Evolutionary conservation across 352 stramenopile species (phyloP), one percentile per base, ranked within the genome.

Genomic region (Plasmopara viticola): DNA sequence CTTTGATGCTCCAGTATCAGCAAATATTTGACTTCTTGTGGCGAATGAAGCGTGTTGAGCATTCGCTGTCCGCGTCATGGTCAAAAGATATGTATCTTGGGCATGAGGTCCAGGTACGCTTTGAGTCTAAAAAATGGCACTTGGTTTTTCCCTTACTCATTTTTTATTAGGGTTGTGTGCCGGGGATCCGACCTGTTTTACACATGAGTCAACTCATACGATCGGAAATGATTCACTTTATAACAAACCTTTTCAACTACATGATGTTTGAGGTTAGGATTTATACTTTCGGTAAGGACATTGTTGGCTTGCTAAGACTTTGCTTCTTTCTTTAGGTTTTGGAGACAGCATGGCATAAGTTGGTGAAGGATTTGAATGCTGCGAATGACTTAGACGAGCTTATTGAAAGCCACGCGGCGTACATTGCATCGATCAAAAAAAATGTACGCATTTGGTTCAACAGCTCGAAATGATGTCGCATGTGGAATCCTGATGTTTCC

Each of bases 201-300:
- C 89, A 98, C 68, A 86, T 84, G 33, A 97, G 95, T 57, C 93
- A 97, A 51, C 79, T 98, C 13, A 82, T 97, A 44, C 86, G 96
- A 29, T 96, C 96, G 18, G 86, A 98, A 42, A 99, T 99, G 96
- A 95, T 97, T 51, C 95, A 98, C 64, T 98, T 99, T 64, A 95
- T 92, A 18, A 91, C 89, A 37, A 99, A 98, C 54, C 79, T 99
- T 18, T 91, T 97, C 62, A 98, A 94, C 60, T 99, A 99, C 65
- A 90, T 98, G 62, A 98, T 99, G 94, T 99, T 99, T 70, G 96
- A 99, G 82, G 74, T 86, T 41, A 34, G 44, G 18, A 50, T 13
- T 35, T 1, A 12, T 35, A 35, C 31, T 35, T 35, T 2, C 2
- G 6, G 31, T 35, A 35, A 35, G 31, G 6, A 12, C 6, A 35